Evolutionary conservation across 257 asterid species (phyloP), one percentile per base, ranked within the genome.

Genomic region (Primulina huaijiensis): DNA sequence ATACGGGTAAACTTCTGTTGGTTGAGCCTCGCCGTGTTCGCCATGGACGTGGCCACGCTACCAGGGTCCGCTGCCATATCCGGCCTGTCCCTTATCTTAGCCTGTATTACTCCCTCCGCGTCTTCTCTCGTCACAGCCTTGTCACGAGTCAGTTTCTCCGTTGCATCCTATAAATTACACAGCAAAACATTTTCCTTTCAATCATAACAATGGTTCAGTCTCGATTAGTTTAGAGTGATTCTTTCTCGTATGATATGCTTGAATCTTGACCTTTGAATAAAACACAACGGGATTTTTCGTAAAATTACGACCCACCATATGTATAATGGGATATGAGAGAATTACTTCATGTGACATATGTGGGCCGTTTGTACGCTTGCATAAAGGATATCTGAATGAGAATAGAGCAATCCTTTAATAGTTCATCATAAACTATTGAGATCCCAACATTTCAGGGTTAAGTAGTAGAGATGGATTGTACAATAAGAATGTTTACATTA

Each of bases 51-150:
- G 0, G 92, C 87, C 27, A 86, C 85, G 2, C 89, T 92, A 31
- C 86, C 92, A 0, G 92, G 84, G 21, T 79, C 72, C 2, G 84
- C 79, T 2, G 82, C 65, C 74, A 59, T 30, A 16, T 79, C 83
- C 0, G 76, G 82, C 2, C 70, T 80, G 67, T 82, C 82, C 82
- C 86, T 78, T 1, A 78, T 64, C 75, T 87, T 94, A 1, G 90
- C 90, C 2, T 31, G 61, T 6, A 78, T 79, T 14, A 85, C 94
- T 8, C 78, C 71, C 65, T 76, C 87, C 6, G 96, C 96, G n/a
- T 83, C 96, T 25, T 81, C 90, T 76, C 37, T 73, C 34, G 89
- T 79, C 71, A 46, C 96, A 23, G 83, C 68, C 75, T 82, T 85
- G 60, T 89, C 96, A 0, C 60, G 77, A 0, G 50, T 58, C 69